Percentiles rank a stretch among this genome's conserved stretches.
phyloP scores from a whole-genome alignment of 2,329 filamentous ascomycete genomes.

The Fusarium torreyae region DNA sequence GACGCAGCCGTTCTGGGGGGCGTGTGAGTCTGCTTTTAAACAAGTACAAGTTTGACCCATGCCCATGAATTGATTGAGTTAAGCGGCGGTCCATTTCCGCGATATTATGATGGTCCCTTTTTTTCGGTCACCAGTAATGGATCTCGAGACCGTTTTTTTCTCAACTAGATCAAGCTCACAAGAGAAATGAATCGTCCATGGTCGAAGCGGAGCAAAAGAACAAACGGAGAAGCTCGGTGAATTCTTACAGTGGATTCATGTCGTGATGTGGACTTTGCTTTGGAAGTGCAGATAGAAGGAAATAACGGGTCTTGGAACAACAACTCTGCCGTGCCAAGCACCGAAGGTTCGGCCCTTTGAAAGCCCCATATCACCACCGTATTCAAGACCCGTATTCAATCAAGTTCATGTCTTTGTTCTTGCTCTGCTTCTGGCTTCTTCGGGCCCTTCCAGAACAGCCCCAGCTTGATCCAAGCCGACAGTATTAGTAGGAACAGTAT shows the following conservation, averaged over 20 bases:
- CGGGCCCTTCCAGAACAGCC: constrained; percentile 16
- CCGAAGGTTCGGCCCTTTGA: constrained; percentile 40
- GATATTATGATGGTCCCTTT: neutral
- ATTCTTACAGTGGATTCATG: constrained; percentile 10
- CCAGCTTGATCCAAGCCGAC: neutral
- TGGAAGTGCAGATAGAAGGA: constrained; percentile 17
- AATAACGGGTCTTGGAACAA: constrained; percentile 43
- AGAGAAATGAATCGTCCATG: no score
- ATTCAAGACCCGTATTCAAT: neutral
- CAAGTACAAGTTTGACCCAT: neutral
- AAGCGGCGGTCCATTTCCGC: constrained; percentile 37
- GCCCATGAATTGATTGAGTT: neutral
- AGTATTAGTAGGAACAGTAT: neutral
- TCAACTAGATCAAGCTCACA: no score
- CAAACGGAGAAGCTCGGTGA: constrained; percentile 14
- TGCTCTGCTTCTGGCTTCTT: neutral
- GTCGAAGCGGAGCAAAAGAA: no score
- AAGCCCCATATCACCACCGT: constrained; percentile 5
- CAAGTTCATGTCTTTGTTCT: neutral
- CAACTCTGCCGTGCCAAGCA: constrained; percentile 44
- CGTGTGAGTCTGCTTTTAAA: constrained; percentile 10
- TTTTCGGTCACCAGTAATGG: no score
- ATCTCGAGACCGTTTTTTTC: no score
- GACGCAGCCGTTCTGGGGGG: constrained; percentile 49
- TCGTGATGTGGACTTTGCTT: constrained; percentile 15